Evolutionary conservation across 2,329 filamentous ascomycete species (phyloP).

Genomic region (Periconia sp.): DNA sequence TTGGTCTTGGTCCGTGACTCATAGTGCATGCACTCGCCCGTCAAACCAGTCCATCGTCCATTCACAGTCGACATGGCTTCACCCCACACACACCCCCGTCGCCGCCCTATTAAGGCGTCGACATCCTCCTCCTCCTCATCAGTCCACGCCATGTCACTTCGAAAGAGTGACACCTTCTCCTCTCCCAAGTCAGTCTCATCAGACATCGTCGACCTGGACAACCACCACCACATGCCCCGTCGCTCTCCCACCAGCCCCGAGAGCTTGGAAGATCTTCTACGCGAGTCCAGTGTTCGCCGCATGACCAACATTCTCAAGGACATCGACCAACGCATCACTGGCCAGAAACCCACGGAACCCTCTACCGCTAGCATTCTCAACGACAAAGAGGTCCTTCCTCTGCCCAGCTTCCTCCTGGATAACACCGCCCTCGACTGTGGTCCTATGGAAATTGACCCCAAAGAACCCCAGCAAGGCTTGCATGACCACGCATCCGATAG

Average conservation of each 20-base stretch:
- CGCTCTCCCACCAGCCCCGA: conserved; percentile 54
- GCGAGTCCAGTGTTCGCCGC: conserved; percentile 46
- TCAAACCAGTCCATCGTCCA: conserved; percentile 22
- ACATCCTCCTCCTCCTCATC: conserved; percentile 34
- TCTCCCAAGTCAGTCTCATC: conserved; percentile 42
- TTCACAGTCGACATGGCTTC: conserved; percentile 43
- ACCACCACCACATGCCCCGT: conserved; percentile 46
- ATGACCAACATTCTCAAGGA: conserved; percentile 47
- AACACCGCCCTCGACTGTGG: conserved; percentile 36
- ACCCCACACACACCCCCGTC: conserved; percentile 48
- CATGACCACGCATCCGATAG: conserved; percentile 81
- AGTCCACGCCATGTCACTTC: conserved; percentile 48
- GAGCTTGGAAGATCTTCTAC: conserved; percentile 51
- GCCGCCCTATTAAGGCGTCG: conserved; percentile 46
- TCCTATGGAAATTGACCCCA: conserved; percentile 46
- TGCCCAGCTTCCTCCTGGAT: conserved; percentile 49
- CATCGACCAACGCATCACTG: conserved; percentile 49
- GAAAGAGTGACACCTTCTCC: conserved; percentile 54
- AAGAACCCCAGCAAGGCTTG: conserved; percentile 37
- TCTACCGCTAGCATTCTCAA: conserved; percentile 45
- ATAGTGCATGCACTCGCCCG: conserved; percentile 20
- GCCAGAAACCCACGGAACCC: conserved; percentile 31
- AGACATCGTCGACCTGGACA: conserved; percentile 44
- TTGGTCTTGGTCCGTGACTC: conserved; percentile 31
- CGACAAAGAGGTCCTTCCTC: conserved; percentile 52